Evolutionary conservation across 805 yeast species (phyloP), one percentile per base, ranked within the genome.

Genomic region (Lachancea sp.): DNA sequence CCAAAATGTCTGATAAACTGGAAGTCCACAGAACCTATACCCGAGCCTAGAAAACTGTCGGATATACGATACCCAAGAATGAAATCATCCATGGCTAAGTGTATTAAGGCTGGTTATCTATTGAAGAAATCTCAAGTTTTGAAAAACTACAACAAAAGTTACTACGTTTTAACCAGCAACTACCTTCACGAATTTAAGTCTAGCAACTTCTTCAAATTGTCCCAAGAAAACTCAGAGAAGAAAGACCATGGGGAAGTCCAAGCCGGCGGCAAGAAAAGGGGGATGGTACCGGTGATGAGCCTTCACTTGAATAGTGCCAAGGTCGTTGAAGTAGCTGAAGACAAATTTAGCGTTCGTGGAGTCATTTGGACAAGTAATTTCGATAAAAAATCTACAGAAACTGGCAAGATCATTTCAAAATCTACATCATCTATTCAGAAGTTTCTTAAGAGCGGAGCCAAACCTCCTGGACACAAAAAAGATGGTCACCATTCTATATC

Each of bases 101-200:
- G 71, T 58, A 69, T 81, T 16, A 64, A 77, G 45, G 76, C 78
- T 34, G 87, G 87, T 0, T 68, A 61, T 45, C 58, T 81, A 45
- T 75, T 74, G 45, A 74, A 80, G 56, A 73, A 80, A 56, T 73
- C 81, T 24, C 79, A 80, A 55, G 73, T 69, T 49, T 60, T 78
- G 48, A 77, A 78, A 58, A 75, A 74, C 37, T 78, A 79, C 58
- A 69, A 77, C 2, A 70, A 71, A 47, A 77, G 78, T 29, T 80
- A 77, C 69, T 81, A 78, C 49, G 83, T 81, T 11, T 65, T 81
- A 42, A 79, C 87, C 4, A 76, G 82, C 51, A 78, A 76, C 52
- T 80, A 69, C 46, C 56, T 81, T 28, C 87, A 80, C 58, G 87
- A 81, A 57, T 81, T 80, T 60, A 77, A 73, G 52, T 63, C 56